These are phyloP conservation scores for Orbilia ellipsospora DNA, from an alignment of 2,329 filamentous ascomycete genomes.

Conservation along the genomic window DNA sequence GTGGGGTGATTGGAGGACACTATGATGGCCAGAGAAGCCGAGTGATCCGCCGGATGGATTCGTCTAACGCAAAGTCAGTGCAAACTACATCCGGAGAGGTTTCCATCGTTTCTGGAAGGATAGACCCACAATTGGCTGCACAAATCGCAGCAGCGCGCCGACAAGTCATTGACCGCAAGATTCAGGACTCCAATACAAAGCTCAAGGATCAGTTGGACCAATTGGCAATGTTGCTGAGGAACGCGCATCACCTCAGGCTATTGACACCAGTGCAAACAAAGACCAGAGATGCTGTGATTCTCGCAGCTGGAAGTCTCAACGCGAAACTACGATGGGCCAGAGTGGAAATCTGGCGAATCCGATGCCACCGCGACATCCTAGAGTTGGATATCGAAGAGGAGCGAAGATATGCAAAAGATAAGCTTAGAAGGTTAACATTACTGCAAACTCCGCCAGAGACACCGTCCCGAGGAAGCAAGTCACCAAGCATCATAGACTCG, in stretches of 20 bases:
- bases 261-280: slow-evolving; percentile 91
- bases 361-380: slow-evolving; percentile 89
- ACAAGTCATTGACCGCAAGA: slow-evolving; percentile 84
- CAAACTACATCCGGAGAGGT: slow-evolving; percentile 79
- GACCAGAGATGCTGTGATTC: slow-evolving; percentile 85
- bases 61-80: slow-evolving; percentile 66
- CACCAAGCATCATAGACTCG: slow-evolving; percentile 40
- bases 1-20: slow-evolving; percentile 83
- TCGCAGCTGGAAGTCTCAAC: slow-evolving; percentile 83
- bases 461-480: slow-evolving; percentile 42
- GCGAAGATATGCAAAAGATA: slow-evolving; percentile 59
- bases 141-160: slow-evolving; percentile 85
- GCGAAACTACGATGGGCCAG: slow-evolving; percentile 94
- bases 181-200: slow-evolving; percentile 83
- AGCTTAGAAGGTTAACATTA: slow-evolving; percentile 55
- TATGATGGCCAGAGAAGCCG: slow-evolving; percentile 84
- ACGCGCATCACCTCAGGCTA: slow-evolving; percentile 88
- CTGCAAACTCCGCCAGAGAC: slow-evolving; percentile 43
- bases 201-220: slow-evolving; percentile 78
- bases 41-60: slow-evolving; percentile 77
- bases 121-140: slow-evolving; percentile 83
- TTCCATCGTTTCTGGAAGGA: slow-evolving; percentile 76
- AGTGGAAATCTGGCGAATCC: slow-evolving; percentile 91
- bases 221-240: slow-evolving; percentile 83
- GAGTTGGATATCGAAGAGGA: slow-evolving; percentile 87